A percentile compares a stretch with the other conserved stretches of the same genome.
Evolutionary conservation across 495 filamentous ascomycete species (phyloP).

Genomic region (Pseudevernia furfuracea): DNA sequence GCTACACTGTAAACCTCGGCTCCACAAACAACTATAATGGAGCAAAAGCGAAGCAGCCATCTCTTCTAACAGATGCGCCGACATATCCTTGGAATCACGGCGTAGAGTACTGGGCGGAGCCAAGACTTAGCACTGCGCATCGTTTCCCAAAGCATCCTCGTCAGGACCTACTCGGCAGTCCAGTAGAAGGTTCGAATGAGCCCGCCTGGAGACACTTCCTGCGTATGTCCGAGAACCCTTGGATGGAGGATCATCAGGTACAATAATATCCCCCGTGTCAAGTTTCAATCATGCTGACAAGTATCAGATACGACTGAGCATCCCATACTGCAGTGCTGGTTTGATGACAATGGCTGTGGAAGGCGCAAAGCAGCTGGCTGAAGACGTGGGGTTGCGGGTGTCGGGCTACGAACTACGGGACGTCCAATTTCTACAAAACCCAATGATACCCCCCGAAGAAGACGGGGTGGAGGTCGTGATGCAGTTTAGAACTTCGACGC

Average conservation of each 20-base stretch:
- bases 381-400: neutral
- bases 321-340: slow-evolving; percentile 42
- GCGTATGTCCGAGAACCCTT: slow-evolving; percentile 35
- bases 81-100: slow-evolving; percentile 37
- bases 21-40: neutral
- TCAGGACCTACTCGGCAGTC: slow-evolving; percentile 40
- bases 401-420: slow-evolving; percentile 8
- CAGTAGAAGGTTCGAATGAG: slow-evolving; percentile 32
- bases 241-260: slow-evolving; percentile 43
- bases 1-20: neutral
- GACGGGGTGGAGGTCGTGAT: slow-evolving; percentile 3
- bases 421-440: neutral
- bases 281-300: neutral
- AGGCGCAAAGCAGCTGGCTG: slow-evolving; percentile 27
- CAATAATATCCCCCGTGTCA: slow-evolving; percentile 27
- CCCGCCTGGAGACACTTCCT: slow-evolving; percentile 38
- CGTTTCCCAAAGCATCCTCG: slow-evolving; percentile 37
- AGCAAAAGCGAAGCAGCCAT: slow-evolving; percentile 2
- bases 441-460: slow-evolving; percentile 4
- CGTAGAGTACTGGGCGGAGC: slow-evolving; percentile 39
- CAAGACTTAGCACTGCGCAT: slow-evolving; percentile 34
- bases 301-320: neutral
- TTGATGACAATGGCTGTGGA: slow-evolving; percentile 55
- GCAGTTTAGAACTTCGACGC: neutral
- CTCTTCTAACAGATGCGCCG: slow-evolving; percentile 30